Evolutionary conservation across 2,329 filamentous ascomycete genomes (phyloP).

Genomic region (Aotearoamyces nothofagi): DNA sequence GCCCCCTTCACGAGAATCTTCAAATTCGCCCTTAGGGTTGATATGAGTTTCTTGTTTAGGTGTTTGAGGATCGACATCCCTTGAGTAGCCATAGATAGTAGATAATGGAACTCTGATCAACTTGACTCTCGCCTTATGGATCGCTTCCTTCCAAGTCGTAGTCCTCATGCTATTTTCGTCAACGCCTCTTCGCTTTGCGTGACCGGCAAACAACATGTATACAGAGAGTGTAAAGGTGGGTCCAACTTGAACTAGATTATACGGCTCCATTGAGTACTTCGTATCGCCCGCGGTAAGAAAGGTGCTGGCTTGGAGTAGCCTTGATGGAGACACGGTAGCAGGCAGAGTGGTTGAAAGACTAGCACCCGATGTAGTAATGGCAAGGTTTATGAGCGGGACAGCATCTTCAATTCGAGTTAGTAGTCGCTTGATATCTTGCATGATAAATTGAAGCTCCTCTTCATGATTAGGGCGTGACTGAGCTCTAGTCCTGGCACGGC

Average conservation of each 20-base stretch:
- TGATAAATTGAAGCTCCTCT: slow-evolving; percentile 51
- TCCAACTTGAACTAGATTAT: slow-evolving; percentile 62
- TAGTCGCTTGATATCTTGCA: slow-evolving; percentile 59
- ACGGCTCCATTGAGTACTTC: slow-evolving; percentile 55
- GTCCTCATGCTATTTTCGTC: slow-evolving; percentile 13
- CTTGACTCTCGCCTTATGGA: slow-evolving; percentile 81
- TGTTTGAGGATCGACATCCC: slow-evolving; percentile 29
- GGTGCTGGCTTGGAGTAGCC: slow-evolving; percentile 82
- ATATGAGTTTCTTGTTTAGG: too few species aligned
- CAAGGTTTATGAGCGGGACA: slow-evolving; percentile 81
- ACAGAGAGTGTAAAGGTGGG: slow-evolving; percentile 75
- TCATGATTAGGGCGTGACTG: slow-evolving; percentile 40
- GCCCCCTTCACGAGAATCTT: background rate
- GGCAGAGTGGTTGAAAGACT: slow-evolving; percentile 69
- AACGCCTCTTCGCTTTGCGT: slow-evolving; percentile 36
- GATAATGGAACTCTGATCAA: slow-evolving; percentile 27
- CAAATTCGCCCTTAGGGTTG: too few species aligned
- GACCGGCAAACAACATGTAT: slow-evolving; percentile 88
- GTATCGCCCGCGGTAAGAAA: slow-evolving; percentile 78
- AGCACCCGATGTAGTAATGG: slow-evolving; percentile 86
- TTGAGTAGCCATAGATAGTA: background rate
- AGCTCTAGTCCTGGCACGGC: slow-evolving; percentile 26
- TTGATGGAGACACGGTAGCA: slow-evolving; percentile 73
- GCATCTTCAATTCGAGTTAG: slow-evolving; percentile 75
- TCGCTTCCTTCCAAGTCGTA: slow-evolving; percentile 85